Base-by-base conservation (phyloP, 345 rosid species). In the Citrus reticulata region DNA sequence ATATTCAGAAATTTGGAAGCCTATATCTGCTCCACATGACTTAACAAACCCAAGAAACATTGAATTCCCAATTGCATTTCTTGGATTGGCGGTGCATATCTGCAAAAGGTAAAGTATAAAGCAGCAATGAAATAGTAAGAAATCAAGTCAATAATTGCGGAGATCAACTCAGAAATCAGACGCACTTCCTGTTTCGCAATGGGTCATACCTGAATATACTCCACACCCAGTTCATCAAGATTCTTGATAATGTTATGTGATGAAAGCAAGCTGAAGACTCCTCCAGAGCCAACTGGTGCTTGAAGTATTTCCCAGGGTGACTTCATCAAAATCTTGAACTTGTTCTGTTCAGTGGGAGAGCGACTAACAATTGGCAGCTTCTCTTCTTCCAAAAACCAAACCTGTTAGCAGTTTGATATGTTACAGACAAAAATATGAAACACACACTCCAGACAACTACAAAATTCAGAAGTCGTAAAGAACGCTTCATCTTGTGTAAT, bases 251-350 rank as follows among this genome's bases (percentile, higher is more conserved):
- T 82, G 61, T 77, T 81, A 54, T 83, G 81, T 46, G 92, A 89
- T 76, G 93, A 86, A 83, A 95, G 90, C 74, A 85, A 54, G 85
- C 85, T 90, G 71, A 92, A 77, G 72, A 88, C 79, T 25, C 97
- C 97, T 22, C 94, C 95, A 73, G 95, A 90, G 74, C 97, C 97
- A 79, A 95, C 86, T 0, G 98, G 97, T 32, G 93, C 83, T 81
- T 90, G 90, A 62, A 95, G 85, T 68, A 95, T 89, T 80, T 93
- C 92, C 98, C 97, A 95, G 68, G 97, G 98, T 55, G 98, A 92
- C 85, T 92, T 91, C 98, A 95, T 93, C 86, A 95, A 83, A 79
- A 95, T 95, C 89, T 89, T 90, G 73, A 81, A 85, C 77, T 75
- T 85, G 79, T 81, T 86, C 34, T 83, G 81, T 83, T 90, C 90